A percentile compares a stretch with the other conserved stretches of the same genome.
These are phyloP conservation scores for Ploettnerulaceae sp. DNA, from an alignment of 2,329 filamentous ascomycete genomes.

Conservation along the genomic window DNA sequence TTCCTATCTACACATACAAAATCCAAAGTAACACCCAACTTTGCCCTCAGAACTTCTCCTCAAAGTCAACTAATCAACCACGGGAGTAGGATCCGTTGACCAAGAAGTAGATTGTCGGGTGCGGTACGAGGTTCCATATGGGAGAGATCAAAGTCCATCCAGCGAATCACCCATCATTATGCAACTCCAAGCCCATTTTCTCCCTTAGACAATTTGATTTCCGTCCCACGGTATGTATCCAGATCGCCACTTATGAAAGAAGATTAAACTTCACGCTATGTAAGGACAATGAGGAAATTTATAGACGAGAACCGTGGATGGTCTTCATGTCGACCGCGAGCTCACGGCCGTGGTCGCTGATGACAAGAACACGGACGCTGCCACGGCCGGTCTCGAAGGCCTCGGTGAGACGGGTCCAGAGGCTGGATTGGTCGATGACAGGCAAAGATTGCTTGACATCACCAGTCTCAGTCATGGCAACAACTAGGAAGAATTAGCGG, in stretches of 20 bases:
- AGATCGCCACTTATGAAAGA: constrained; percentile 14
- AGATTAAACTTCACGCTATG: constrained; percentile 20
- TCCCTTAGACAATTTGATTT: constrained; percentile 14
- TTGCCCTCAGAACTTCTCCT: constrained; percentile 11
- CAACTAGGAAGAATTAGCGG: constrained; percentile 45
- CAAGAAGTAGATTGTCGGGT: constrained; percentile 15
- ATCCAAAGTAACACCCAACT: constrained; percentile 2
- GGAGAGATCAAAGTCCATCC: constrained; percentile 1
- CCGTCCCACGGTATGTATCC: constrained; percentile 6
- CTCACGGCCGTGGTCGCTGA: constrained; percentile 89
- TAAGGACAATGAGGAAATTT: constrained; percentile 15
- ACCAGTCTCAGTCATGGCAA: constrained; percentile 96
- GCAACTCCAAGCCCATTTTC: constrained; percentile 16
- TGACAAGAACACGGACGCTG: constrained; percentile 90
- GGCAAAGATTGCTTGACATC: constrained; percentile 95
- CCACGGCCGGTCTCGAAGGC: constrained; percentile 90
- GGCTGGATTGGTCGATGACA: constrained; percentile 91
- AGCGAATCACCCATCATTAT: constrained; percentile 18
- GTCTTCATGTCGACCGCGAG: constrained; percentile 99
- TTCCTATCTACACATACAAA: constrained; percentile 21
- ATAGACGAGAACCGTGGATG: constrained; percentile 73
- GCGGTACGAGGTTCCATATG: not conserved
- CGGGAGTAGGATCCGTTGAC: constrained; percentile 15
- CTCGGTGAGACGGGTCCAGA: constrained; percentile 73
- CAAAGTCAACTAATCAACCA: constrained; percentile 20